Percentiles rank a stretch among this genome's conserved stretches.
Evolutionary conservation across 1,284 basidiomycete genomes (phyloP).

Genomic region (Tetrapyrgos nigripes): DNA sequence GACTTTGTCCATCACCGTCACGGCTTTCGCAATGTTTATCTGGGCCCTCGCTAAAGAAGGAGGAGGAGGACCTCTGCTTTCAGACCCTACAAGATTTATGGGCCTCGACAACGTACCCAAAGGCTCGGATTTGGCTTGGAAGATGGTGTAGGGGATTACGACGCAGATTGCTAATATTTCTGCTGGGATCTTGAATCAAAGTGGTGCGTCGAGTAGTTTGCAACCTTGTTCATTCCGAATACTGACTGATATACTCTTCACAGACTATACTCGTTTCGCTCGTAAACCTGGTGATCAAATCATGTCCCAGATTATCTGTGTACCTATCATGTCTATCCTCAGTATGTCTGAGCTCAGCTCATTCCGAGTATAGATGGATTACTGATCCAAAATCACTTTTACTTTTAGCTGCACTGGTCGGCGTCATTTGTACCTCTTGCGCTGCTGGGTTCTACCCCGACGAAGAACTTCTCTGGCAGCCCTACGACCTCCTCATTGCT

Average conservation of each 20-base stretch:
- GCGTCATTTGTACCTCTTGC: constrained; percentile 2
- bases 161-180: not conserved
- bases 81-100: not conserved
- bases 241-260: no score
- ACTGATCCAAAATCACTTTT: no score
- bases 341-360: not conserved
- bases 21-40: not conserved
- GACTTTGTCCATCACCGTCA: not conserved
- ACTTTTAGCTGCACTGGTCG: not conserved
- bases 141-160: not conserved
- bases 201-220: not conserved
- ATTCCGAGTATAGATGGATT: not conserved
- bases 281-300: constrained; percentile 1
- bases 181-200: constrained; percentile 4
- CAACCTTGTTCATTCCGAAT: not conserved
- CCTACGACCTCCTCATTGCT: constrained; percentile 4
- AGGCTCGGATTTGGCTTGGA: not conserved
- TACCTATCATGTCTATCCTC: constrained; percentile 1
- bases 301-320: not conserved
- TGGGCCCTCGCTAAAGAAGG: constrained; percentile 1
- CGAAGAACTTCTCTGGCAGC: constrained; percentile 2
- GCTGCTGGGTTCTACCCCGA: constrained; percentile 3
- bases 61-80: constrained; percentile 1
- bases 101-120: not conserved
- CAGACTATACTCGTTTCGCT: constrained; percentile 1